These are phyloP conservation scores for Pichia sp. DNA, from an alignment of 1,139 yeast species.

Conservation along the genomic window DNA sequence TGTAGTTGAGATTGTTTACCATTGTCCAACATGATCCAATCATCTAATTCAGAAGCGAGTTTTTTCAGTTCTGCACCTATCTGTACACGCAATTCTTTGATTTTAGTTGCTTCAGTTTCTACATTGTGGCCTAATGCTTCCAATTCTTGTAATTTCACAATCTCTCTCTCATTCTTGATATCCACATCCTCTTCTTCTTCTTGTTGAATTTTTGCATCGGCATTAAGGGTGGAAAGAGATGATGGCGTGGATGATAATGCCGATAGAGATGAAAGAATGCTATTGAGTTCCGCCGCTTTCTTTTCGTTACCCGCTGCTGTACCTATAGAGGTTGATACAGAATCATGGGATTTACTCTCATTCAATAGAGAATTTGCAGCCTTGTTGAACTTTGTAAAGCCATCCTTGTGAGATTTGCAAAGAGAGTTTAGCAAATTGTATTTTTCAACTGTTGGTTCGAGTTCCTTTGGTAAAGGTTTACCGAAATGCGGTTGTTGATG, in stretches of 20 bases:
- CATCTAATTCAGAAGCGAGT: constrained; percentile 35
- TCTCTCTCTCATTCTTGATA: neutral
- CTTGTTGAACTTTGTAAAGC: no score
- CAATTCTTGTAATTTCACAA: constrained; percentile 2
- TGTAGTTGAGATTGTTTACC: constrained; percentile 36
- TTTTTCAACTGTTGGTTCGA: no score
- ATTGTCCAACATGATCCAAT: constrained; percentile 40
- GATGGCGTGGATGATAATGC: no score
- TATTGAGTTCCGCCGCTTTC: constrained; percentile 6
- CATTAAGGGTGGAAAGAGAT: no score
- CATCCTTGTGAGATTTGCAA: no score
- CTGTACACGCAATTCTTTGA: constrained; percentile 30
- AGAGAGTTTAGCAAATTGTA: no score
- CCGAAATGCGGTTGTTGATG: no score
- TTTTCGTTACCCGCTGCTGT: neutral
- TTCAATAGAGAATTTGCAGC: no score
- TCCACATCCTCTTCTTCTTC: neutral
- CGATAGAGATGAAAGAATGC: constrained; percentile 8
- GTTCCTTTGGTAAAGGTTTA: no score
- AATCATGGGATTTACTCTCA: no score
- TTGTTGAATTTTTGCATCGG: neutral
- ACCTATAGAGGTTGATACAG: no score
- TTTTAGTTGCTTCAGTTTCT: constrained; percentile 22
- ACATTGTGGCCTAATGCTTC: constrained; percentile 5
- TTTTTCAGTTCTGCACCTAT: constrained; percentile 38